These are phyloP conservation scores for Globisporangium carolinianum DNA, from an alignment of 352 stramenopile species.

Conservation along the genomic window DNA sequence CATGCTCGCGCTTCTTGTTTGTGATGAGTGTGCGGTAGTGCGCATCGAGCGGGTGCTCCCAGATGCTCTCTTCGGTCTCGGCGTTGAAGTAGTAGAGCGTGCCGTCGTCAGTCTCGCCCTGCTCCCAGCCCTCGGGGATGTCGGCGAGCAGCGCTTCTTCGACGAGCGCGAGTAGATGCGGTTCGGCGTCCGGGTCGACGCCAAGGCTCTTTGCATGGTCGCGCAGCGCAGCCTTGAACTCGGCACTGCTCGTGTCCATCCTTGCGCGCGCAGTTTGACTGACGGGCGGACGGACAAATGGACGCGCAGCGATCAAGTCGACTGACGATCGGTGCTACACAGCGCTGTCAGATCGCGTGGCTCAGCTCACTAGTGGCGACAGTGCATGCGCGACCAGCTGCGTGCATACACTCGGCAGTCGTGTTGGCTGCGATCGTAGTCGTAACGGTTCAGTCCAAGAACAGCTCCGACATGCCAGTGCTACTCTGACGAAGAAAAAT, in stretches of 20 bases:
- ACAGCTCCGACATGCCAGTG: no score
- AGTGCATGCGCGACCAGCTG: no score
- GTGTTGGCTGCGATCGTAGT: no score
- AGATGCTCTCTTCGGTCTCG: slow-evolving; percentile 51
- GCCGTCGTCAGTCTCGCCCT: slow-evolving; percentile 56
- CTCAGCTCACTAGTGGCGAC: no score
- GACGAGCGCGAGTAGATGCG: slow-evolving; percentile 37
- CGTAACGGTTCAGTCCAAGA: no score
- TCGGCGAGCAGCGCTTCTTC: slow-evolving; percentile 50
- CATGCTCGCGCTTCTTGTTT: slow-evolving; percentile 28
- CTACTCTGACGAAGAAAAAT: no score
- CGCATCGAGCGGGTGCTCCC: slow-evolving; percentile 52
- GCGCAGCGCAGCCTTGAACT: slow-evolving; percentile 52
- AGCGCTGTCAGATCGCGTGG: no score
- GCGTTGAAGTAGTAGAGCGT: slow-evolving; percentile 68
- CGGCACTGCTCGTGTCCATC: slow-evolving; percentile 35
- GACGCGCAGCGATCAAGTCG: no score
- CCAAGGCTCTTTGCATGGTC: slow-evolving; percentile 53
- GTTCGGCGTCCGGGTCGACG: slow-evolving; percentile 43
- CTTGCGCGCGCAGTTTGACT: no score
- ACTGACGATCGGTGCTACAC: no score
- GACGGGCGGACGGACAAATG: no score
- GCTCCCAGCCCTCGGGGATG: slow-evolving; percentile 45
- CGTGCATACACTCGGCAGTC: no score
- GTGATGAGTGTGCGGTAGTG: slow-evolving; percentile 51